A percentile compares a stretch with the other conserved stretches of the same genome.
Evolutionary conservation across 1,284 basidiomycete species (phyloP).

Genomic region (Cerrena zonata): DNA sequence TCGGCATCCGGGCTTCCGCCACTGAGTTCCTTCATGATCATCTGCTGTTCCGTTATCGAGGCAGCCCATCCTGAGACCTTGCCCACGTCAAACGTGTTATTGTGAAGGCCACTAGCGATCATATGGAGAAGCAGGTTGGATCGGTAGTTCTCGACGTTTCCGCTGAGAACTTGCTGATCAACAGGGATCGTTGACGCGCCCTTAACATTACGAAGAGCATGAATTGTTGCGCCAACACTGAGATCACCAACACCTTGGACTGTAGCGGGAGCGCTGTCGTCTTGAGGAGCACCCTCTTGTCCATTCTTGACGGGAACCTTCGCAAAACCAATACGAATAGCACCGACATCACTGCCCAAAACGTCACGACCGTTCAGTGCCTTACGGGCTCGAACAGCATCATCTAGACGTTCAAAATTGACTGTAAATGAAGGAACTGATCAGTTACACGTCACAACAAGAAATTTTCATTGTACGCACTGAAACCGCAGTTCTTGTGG

Average conservation of each 20-base stretch:
- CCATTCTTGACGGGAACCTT: constrained; percentile 88
- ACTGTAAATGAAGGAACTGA: too few relatives aligned
- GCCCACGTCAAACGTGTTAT: constrained; percentile 49
- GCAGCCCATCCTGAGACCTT: constrained; percentile 62
- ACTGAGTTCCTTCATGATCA: constrained; percentile 90
- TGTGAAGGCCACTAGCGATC: constrained; percentile 80
- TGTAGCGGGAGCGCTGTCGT: constrained; percentile 57
- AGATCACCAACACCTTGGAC: constrained; percentile 77
- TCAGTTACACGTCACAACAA: neutral
- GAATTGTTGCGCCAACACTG: constrained; percentile 78
- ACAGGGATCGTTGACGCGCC: constrained; percentile 82
- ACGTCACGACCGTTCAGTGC: constrained; percentile 93
- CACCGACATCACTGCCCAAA: constrained; percentile 89
- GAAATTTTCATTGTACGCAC: constrained; percentile 39
- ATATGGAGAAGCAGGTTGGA: constrained; percentile 86
- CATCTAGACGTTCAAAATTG: constrained; percentile 95
- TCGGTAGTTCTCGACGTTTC: constrained; percentile 88
- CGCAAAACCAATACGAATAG: constrained; percentile 93
- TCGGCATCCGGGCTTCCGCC: constrained; percentile 75
- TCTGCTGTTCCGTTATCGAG: constrained; percentile 83
- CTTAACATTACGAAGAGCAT: constrained; percentile 78
- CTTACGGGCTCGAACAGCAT: constrained; percentile 90
- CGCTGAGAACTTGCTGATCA: constrained; percentile 86
- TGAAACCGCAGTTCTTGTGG: constrained; percentile 95
- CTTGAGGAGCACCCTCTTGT: constrained; percentile 57